Evolutionary conservation across 2,329 filamentous ascomycete species (phyloP).

Genomic region (Aureobasidium pullulans): DNA sequence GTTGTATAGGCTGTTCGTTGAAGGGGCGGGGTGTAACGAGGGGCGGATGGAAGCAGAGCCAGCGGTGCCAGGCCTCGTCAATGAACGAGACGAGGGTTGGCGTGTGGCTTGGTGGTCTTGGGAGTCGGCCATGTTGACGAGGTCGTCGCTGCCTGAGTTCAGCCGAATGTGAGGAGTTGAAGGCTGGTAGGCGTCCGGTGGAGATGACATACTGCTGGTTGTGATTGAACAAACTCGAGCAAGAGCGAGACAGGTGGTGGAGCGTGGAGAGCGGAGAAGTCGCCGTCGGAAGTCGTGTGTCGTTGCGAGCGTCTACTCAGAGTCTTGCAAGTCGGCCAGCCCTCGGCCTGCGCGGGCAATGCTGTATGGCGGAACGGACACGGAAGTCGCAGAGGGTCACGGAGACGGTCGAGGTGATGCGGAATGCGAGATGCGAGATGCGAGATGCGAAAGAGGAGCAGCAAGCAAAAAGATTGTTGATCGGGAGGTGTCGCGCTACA

Average conservation of each 20-base stretch:
- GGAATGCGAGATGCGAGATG: not conserved
- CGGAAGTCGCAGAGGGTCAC: not conserved
- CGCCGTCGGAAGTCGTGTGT: not conserved
- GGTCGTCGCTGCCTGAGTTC: conserved; percentile 53
- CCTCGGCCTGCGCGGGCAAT: conserved; percentile 12
- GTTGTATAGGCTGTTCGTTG: conserved; percentile 29
- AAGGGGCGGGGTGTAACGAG: conserved; percentile 22
- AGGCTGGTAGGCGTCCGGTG: conserved; percentile 8
- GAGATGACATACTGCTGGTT: conserved; percentile 13
- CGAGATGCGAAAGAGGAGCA: not conserved
- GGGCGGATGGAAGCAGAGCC: conserved; percentile 31
- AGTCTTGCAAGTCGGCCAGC: not conserved
- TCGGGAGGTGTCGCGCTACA: conserved; percentile 10
- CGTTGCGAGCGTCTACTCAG: not conserved
- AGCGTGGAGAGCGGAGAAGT: not conserved
- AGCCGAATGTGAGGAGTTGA: conserved; percentile 54
- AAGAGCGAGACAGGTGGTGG: not conserved
- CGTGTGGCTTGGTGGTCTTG: conserved; percentile 32
- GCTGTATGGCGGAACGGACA: not conserved
- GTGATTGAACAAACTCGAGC: not conserved
- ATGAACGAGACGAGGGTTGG: conserved; percentile 37
- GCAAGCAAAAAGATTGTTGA: conserved; percentile 13
- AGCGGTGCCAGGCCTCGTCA: conserved; percentile 34
- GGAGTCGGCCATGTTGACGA: conserved; percentile 33
- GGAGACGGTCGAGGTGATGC: not conserved